Evolutionary conservation across 1,284 basidiomycete genomes (phyloP).

Genomic region (Boletus chippewaensis): DNA sequence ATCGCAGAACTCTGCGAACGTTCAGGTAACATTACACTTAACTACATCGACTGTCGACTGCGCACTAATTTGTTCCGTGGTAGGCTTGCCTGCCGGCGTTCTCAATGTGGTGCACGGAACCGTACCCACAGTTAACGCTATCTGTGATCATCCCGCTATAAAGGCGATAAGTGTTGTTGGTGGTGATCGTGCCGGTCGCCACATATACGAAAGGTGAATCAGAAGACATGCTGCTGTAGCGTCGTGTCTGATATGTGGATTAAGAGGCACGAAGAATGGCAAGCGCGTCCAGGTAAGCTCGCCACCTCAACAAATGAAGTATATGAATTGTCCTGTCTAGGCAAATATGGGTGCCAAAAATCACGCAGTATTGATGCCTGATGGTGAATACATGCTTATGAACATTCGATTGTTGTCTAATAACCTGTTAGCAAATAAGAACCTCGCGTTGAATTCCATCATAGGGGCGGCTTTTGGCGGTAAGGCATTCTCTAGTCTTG

Average conservation of each 20-base stretch:
- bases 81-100: constrained; percentile 71
- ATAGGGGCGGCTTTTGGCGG: constrained; percentile 94
- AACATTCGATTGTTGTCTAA: constrained; percentile 3
- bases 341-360: constrained; percentile 97
- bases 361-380: constrained; percentile 92
- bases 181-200: constrained; percentile 86
- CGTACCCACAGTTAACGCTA: constrained; percentile 85
- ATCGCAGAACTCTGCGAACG: constrained; percentile 90
- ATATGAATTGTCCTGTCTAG: constrained; percentile 29
- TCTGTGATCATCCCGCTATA: constrained; percentile 89
- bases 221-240: not conserved
- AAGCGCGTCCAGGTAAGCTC: constrained; percentile 78
- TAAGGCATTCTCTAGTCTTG: constrained; percentile 29
- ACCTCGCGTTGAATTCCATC: constrained; percentile 88
- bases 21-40: constrained; percentile 50
- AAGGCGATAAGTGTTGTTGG: constrained; percentile 98
- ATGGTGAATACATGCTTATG: constrained; percentile 47
- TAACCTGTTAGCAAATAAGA: constrained; percentile 75
- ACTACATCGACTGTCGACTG: not conserved
- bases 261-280: constrained; percentile 74
- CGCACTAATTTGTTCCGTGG: constrained; percentile 26
- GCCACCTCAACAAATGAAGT: constrained; percentile 1
- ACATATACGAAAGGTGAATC: constrained; percentile 82
- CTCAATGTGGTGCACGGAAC: constrained; percentile 89
- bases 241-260: constrained; percentile 6